Conservation (phyloP, 305 asterid genomes). For the Andrographis paniculata region DNA sequence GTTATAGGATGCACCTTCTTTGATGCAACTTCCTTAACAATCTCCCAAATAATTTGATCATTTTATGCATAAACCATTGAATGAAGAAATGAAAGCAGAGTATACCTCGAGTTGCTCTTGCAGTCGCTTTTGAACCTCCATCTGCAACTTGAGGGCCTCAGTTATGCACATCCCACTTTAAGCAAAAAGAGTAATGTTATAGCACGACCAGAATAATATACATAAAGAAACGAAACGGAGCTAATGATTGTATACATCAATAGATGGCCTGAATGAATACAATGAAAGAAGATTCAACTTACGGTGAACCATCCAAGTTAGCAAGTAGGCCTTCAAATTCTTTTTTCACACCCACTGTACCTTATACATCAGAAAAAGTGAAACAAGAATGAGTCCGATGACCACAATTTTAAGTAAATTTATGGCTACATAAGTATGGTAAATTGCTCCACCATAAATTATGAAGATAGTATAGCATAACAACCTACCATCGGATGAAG, state of each 20-base stretch:
- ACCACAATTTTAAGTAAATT: too few species aligned
- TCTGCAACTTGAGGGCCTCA: constrained; percentile 96
- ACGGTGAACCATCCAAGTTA: constrained; percentile 87
- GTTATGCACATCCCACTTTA: constrained; percentile 86
- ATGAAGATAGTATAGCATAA: too few species aligned
- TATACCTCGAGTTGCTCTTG: constrained; percentile 97
- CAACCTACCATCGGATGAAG: constrained; percentile 84
- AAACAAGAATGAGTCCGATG: too few species aligned
- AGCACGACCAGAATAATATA: too few species aligned
- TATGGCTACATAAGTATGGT: too few species aligned
- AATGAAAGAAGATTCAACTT: constrained; percentile 35
- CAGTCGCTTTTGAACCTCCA: constrained; percentile 98
- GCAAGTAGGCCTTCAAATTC: constrained; percentile 83
- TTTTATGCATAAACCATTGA: background rate
- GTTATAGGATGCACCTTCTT: too few species aligned
- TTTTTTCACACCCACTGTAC: constrained; percentile 65
- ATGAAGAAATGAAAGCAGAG: constrained; percentile 4
- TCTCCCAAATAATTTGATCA: background rate
- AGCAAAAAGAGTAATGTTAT: too few species aligned
- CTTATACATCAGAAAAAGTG: constrained; percentile 31
- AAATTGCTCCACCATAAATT: too few species aligned
- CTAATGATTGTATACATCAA: too few species aligned
- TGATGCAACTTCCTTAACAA: too few species aligned
- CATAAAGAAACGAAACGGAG: background rate
- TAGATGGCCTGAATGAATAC: too few species aligned